Evolutionary conservation across 371 early-diverging fungal species (phyloP).

Genomic region (Mucor piriformis): DNA sequence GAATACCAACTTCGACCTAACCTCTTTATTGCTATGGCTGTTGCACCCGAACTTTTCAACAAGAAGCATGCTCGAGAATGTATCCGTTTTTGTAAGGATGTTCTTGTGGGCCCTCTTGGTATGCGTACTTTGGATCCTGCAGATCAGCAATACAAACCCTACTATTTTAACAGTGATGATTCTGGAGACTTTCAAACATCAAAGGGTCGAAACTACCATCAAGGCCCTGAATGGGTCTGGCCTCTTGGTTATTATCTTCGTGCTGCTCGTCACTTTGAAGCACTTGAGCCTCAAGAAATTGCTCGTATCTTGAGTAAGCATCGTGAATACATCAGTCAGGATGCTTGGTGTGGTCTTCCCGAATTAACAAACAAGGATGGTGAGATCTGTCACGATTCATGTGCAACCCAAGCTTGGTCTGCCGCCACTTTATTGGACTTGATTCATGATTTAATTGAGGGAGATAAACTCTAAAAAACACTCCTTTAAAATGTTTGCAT

Average conservation of each 20-base stretch:
- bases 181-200: conserved; percentile 80
- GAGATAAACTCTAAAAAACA: background rate
- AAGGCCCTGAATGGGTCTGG: conserved; percentile 98
- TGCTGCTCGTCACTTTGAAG: conserved; percentile 77
- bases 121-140: conserved; percentile 93
- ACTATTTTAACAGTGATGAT: conserved; percentile 92
- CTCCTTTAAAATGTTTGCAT: too few species aligned
- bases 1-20: conserved; percentile 96
- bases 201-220: conserved; percentile 97
- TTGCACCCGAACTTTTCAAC: conserved; percentile 93
- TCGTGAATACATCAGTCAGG: conserved; percentile 68
- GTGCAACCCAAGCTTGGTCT: conserved; percentile 96
- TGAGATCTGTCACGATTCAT: conserved; percentile 78
- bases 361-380: conserved; percentile 94
- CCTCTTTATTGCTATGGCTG: conserved; percentile 88
- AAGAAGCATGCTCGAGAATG: conserved; percentile 73
- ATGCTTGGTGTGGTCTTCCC: conserved; percentile 88
- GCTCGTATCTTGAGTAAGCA: conserved; percentile 73
- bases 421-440: conserved; percentile 76
- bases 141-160: conserved; percentile 88
- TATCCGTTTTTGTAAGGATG: conserved; percentile 65
- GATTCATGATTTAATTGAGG: conserved; percentile 38
- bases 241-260: conserved; percentile 85
- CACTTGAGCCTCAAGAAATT: conserved; percentile 43
- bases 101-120: conserved; percentile 85